phyloP scores from a whole-genome alignment of 768 basidiomycete species.

The Hydnum rufescens region DNA sequence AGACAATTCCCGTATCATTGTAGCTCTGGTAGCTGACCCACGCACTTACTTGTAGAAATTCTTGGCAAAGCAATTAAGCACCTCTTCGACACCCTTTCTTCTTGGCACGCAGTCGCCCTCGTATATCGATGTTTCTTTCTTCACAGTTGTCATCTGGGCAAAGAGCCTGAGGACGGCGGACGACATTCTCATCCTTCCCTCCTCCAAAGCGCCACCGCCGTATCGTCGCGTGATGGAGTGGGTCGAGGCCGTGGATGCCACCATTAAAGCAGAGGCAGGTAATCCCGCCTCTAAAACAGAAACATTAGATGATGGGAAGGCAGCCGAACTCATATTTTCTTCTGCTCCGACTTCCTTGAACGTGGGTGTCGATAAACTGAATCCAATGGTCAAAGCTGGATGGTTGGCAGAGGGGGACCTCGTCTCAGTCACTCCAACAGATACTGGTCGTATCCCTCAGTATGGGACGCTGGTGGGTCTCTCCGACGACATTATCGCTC shows the following conservation, averaged over 20 bases:
- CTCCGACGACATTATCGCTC: background rate
- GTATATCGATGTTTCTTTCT: background rate
- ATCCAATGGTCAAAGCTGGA: background rate
- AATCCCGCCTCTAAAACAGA: background rate
- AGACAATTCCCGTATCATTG: background rate
- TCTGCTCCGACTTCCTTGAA: background rate
- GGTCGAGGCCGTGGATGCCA: background rate
- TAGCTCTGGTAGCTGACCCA: background rate
- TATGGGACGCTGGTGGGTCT: background rate
- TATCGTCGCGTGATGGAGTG: background rate
- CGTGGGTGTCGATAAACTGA: background rate
- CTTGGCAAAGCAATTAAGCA: background rate
- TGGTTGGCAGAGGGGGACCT: background rate
- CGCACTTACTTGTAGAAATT: background rate
- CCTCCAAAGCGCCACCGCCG: background rate
- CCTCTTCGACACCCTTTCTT: background rate
- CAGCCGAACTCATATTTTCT: background rate
- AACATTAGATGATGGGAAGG: background rate
- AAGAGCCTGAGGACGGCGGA: background rate
- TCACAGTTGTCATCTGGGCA: background rate
- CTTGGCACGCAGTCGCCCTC: background rate
- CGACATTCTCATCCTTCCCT: background rate
- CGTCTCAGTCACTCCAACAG: background rate
- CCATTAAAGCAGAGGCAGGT: background rate
- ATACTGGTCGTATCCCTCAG: background rate